A percentile compares a stretch with the other conserved stretches of the same genome.
Evolutionary conservation across 768 basidiomycete species (phyloP).

Genomic region (Xerocomus brunneocitrinus): DNA sequence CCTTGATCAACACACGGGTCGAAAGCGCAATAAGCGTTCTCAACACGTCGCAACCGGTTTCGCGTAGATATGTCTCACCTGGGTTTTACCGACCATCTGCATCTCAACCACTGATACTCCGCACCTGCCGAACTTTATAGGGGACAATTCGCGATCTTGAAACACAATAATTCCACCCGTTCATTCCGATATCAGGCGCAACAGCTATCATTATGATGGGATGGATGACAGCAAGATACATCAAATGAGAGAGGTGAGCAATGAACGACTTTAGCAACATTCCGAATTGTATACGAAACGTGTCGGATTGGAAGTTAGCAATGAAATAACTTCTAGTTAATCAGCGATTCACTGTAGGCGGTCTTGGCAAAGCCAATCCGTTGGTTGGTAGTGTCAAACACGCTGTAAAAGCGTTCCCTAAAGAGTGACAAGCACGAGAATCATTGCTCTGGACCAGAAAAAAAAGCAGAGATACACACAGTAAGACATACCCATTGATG

Average conservation of each 20-base stretch:
- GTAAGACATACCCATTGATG: slow-evolving; percentile 8
- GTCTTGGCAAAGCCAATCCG: slow-evolving; percentile 40
- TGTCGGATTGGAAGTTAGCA: background rate
- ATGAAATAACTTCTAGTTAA: background rate
- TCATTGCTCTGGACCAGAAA: background rate
- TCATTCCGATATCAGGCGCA: background rate
- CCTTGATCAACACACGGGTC: too few relatives aligned
- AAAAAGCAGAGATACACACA: slow-evolving; percentile 4
- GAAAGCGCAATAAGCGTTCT: too few relatives aligned
- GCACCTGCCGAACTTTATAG: too few relatives aligned
- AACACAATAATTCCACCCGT: background rate
- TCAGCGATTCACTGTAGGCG: slow-evolving; percentile 23
- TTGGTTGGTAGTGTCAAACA: slow-evolving; percentile 6
- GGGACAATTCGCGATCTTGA: background rate
- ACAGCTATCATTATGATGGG: background rate
- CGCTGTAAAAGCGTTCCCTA: slow-evolving; percentile 36
- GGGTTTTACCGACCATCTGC: too few relatives aligned
- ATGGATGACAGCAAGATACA: background rate
- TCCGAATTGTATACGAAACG: too few relatives aligned
- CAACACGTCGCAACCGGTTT: too few relatives aligned
- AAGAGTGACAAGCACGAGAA: background rate
- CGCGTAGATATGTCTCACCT: too few relatives aligned
- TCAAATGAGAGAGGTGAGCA: too few relatives aligned
- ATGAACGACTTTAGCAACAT: background rate
- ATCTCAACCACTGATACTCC: too few relatives aligned